Percentiles rank a stretch among this genome's conserved stretches.
These are phyloP conservation scores for Suhomyces prunicola DNA, from an alignment of 805 yeast species.

Conservation along the genomic window DNA sequence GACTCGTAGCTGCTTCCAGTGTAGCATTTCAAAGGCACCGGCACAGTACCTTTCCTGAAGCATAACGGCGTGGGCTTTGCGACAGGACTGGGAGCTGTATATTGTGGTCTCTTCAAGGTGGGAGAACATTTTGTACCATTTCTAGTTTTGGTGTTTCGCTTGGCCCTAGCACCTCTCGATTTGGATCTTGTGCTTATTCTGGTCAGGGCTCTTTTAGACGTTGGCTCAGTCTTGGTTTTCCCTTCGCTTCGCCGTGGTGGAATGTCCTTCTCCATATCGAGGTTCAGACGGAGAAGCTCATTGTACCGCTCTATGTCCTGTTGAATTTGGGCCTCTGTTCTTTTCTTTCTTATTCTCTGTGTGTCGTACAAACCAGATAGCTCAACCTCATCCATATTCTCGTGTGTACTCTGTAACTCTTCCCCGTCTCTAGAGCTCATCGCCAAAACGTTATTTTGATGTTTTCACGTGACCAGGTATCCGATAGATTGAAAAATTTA, in stretches of 20 bases:
- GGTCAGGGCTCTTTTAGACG: not conserved
- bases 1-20: conserved; percentile 14
- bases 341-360: not conserved
- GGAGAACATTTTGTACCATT: not conserved
- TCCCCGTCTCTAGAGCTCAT: not conserved
- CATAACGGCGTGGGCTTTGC: not conserved
- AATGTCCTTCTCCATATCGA: conserved; percentile 21
- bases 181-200: not conserved
- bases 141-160: not conserved
- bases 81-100: not conserved
- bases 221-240: not conserved
- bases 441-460: not conserved
- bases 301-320: conserved; percentile 18
- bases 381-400: not conserved
- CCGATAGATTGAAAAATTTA: not conserved
- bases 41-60: not conserved
- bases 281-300: conserved; percentile 13
- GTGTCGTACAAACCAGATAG: not conserved
- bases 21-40: not conserved
- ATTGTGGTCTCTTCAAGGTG: not conserved
- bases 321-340: conserved; percentile 11
- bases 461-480: conserved; percentile 8
- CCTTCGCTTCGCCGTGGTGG: conserved; percentile 19
- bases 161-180: not conserved
- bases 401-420: not conserved